Base-by-base conservation (phyloP, 208 protist genomes). In the Leishmania amazonensis region DNA sequence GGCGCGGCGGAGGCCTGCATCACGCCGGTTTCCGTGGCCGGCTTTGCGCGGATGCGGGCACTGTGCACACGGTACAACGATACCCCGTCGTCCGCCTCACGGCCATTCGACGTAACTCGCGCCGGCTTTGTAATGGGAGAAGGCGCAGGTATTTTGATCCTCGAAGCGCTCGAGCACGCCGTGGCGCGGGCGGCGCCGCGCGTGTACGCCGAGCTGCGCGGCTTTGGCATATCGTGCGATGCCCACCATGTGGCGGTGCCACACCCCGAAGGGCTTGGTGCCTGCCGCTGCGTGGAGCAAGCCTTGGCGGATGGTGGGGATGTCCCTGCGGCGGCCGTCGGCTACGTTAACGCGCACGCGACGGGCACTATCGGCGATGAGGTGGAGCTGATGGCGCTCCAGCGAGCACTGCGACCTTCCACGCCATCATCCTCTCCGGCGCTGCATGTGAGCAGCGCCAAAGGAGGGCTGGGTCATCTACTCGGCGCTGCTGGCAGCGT, bases 91-190 rank as follows among this genome's bases (percentile, higher is more conserved):
- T 67, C 85, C 42, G 94, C 98, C 0, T 99, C 97, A 2, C 92
- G 99, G 3, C 99, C 99, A 5, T 99, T 99, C 79, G 98, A 99
- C 85, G 70, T 79, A 19, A 77, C 79, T 19, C 86, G 98, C 24
- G 91, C 89, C 57, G 98, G 98, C 0, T 99, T 99, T 92, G 94
- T 99, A 1, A 99, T 99, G 89, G 97, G 97, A 21, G 99, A 99
- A 75, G 99, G 99, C 19, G 87, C 97, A 6, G 99, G 96, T 15
- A 87, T 99, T 15, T 72, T 99, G 8, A 89, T 99, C 5, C 83
- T 99, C 11, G 97, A 99, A 89, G 87, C 95, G 28, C 81, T 92
- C 15, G 91, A 98, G 38, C 96, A 99, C 87, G 99, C 99, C 0
- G 3, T 79, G 21, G 62, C 75, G 21, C 87, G 99, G 11, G 86